Percentiles rank a stretch among this genome's conserved stretches.
phyloP scores from a whole-genome alignment of 495 filamentous ascomycete genomes.

The Lichenothelia convexa region DNA sequence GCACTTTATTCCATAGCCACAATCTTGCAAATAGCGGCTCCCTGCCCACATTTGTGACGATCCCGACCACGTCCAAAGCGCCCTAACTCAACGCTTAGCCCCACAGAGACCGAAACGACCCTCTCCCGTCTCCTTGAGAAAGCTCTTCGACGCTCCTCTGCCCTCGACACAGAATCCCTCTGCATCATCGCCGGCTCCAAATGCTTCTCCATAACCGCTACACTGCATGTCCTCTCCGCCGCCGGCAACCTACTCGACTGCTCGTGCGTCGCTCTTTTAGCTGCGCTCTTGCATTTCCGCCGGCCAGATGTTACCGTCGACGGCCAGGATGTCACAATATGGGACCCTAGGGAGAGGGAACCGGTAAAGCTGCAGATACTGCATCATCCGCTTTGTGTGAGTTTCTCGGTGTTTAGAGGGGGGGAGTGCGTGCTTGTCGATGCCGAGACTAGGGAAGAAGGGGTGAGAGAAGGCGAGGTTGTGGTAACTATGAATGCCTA shows the following conservation, averaged over 20 bases:
- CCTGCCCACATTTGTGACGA: too few species aligned
- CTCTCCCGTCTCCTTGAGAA: slow-evolving; percentile 81
- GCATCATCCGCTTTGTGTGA: slow-evolving; percentile 75
- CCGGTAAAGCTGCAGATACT: slow-evolving; percentile 77
- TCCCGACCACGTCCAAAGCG: slow-evolving; percentile 1
- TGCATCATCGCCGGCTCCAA: slow-evolving; percentile 81
- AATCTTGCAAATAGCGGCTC: too few species aligned
- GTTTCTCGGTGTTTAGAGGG: slow-evolving; percentile 62
- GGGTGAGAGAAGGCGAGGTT: slow-evolving; percentile 63
- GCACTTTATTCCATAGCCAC: not conserved
- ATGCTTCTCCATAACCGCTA: slow-evolving; percentile 76
- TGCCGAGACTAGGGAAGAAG: slow-evolving; percentile 67
- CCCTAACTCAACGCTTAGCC: slow-evolving; percentile 11
- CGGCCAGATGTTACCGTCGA: slow-evolving; percentile 72
- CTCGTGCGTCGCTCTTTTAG: slow-evolving; percentile 67
- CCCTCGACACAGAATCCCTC: slow-evolving; percentile 84
- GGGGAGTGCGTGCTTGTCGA: slow-evolving; percentile 47
- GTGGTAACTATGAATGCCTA: slow-evolving; percentile 74
- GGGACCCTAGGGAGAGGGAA: slow-evolving; percentile 65
- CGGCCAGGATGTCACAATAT: slow-evolving; percentile 65
- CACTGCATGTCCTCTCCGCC: slow-evolving; percentile 74
- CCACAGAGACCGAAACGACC: slow-evolving; percentile 40
- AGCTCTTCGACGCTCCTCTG: slow-evolving; percentile 74
- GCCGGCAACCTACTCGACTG: slow-evolving; percentile 80
- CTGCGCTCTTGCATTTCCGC: slow-evolving; percentile 74